phyloP scores from a whole-genome alignment of 345 rosid genomes.

The Aquilaria malaccensis region DNA sequence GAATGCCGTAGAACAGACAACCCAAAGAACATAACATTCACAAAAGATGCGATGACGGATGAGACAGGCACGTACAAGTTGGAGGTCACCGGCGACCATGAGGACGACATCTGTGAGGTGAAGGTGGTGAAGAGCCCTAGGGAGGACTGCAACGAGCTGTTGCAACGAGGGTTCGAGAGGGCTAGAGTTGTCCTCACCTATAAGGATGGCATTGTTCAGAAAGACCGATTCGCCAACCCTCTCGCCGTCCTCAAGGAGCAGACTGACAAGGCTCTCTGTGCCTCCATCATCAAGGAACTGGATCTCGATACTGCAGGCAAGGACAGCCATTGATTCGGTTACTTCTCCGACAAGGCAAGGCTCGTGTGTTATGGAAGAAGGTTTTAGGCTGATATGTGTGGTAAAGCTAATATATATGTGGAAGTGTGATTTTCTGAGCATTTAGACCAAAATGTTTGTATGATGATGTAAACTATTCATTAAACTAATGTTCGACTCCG shows the following conservation, averaged over 20 bases:
- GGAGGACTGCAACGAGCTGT: slow-evolving; percentile 18
- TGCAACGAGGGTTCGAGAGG: background rate
- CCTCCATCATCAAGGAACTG: slow-evolving; percentile 14
- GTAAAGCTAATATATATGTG: too few relatives aligned
- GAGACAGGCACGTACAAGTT: slow-evolving; percentile 15
- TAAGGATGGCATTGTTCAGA: slow-evolving; percentile 10
- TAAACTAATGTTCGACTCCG: too few relatives aligned
- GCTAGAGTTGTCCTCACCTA: slow-evolving; percentile 20
- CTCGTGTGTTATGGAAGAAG: too few relatives aligned
- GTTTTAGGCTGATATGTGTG: too few relatives aligned
- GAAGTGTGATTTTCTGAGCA: too few relatives aligned
- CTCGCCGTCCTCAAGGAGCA: slow-evolving; percentile 26
- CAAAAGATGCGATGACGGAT: slow-evolving; percentile 17
- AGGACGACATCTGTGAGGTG: slow-evolving; percentile 28
- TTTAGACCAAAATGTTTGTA: too few relatives aligned
- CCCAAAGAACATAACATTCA: background rate
- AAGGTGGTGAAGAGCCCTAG: slow-evolving; percentile 10
- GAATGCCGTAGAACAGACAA: slow-evolving; percentile 21
- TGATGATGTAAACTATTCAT: too few relatives aligned
- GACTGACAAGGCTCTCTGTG: slow-evolving; percentile 11
- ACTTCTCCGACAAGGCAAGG: too few relatives aligned
- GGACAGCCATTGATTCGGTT: too few relatives aligned
- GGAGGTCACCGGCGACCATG: slow-evolving; percentile 24
- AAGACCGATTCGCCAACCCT: slow-evolving; percentile 16
- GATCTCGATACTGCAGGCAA: background rate